Conservation (phyloP, 257 asterid genomes). For the Plantago ovata region DNA sequence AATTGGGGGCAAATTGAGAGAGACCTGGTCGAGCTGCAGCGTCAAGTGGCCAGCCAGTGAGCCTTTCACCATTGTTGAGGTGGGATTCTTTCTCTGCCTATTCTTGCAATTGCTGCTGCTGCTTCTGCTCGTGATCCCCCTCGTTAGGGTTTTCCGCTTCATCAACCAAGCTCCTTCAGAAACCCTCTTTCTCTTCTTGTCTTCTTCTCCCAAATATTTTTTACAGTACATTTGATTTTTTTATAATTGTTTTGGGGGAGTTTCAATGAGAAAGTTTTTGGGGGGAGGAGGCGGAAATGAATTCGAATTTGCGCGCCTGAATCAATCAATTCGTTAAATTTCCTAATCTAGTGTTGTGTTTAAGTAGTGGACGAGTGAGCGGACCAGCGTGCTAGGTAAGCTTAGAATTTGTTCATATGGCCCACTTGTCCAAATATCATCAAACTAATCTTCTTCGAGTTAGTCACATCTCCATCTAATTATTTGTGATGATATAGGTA, state of each 20-base stretch:
- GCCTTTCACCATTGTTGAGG: slow-evolving; percentile 43
- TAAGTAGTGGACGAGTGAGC: no score
- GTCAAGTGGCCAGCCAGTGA: slow-evolving; percentile 51
- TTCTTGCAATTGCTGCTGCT: slow-evolving; percentile 15
- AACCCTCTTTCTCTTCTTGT: slow-evolving; percentile 11
- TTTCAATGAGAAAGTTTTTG: no score
- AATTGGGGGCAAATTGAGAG: slow-evolving; percentile 27
- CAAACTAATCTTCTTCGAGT: no score
- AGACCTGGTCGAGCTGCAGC: slow-evolving; percentile 48
- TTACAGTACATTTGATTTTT: no score
- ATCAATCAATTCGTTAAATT: no score
- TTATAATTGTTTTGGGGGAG: no score
- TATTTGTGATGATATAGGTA: no score
- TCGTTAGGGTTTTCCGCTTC: slow-evolving; percentile 32
- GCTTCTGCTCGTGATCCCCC: slow-evolving; percentile 7
- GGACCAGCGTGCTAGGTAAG: no score
- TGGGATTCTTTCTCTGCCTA: slow-evolving; percentile 16
- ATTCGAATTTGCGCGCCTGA: not conserved
- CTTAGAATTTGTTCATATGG: no score
- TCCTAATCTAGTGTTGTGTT: no score
- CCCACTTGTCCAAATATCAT: no score
- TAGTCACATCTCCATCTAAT: no score
- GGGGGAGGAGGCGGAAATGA: not conserved
- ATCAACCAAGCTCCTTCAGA: slow-evolving; percentile 20
- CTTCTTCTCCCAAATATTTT: not conserved